Evolutionary conservation across 164 flowering plant species (phyloP).

Genomic region (Hamamelis virginiana): DNA sequence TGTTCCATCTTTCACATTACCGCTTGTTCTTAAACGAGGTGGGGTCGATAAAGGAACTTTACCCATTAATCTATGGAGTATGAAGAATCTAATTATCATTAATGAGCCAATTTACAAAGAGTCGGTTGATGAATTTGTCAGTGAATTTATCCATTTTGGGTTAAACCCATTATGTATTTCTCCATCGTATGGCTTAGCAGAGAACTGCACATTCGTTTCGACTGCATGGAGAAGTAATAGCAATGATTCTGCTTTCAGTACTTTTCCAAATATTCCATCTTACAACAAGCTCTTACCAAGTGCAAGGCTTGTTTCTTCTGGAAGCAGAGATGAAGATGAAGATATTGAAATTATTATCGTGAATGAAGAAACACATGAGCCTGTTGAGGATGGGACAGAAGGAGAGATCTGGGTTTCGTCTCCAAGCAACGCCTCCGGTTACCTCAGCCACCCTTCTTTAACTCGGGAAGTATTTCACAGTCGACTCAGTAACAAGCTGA

Average conservation of each 20-base stretch:
- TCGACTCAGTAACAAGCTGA: conserved; percentile 26
- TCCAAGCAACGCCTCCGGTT: conserved; percentile 66
- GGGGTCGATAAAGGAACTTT: conserved; percentile 29
- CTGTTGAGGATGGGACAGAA: conserved; percentile 59
- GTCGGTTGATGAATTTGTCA: conserved; percentile 42
- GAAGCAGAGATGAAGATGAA: conserved; percentile 24
- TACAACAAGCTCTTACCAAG: conserved; percentile 54
- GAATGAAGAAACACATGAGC: conserved; percentile 51
- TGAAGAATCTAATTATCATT: conserved; percentile 60
- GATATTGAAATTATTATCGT: conserved; percentile 53
- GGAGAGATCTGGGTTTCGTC: conserved; percentile 77
- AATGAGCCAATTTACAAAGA: conserved; percentile 64
- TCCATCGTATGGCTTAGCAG: conserved; percentile 78
- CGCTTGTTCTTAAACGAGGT: conserved; percentile 58
- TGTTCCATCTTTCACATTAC: conserved; percentile 70
- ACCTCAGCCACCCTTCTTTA: conserved; percentile 58
- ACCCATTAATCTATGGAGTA: conserved; percentile 33
- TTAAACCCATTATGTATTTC: conserved; percentile 43
- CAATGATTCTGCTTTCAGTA: too few species aligned
- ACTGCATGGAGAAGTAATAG: conserved; percentile 57
- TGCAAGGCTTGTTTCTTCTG: conserved; percentile 42
- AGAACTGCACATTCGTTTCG: conserved; percentile 78
- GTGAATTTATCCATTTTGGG: conserved; percentile 37
- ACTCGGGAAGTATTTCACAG: conserved; percentile 42
- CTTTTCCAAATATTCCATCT: conserved; percentile 27